Conservation (phyloP, 805 yeast species). For the Saccharomycopsis babjevae region DNA sequence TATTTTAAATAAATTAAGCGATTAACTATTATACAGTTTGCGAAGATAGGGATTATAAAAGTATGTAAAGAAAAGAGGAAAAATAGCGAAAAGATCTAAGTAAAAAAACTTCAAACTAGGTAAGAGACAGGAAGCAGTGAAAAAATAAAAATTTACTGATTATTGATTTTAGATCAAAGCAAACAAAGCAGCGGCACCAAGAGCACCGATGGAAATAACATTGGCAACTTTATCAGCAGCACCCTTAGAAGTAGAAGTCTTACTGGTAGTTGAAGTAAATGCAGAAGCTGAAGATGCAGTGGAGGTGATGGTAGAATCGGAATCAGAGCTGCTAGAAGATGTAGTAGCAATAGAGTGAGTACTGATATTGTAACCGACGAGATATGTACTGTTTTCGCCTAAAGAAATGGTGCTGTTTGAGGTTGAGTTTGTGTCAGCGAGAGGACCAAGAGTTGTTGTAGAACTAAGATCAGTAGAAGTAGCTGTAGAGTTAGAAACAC, state of each 20-base stretch:
- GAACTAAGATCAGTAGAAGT: not conserved
- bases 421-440: conserved; percentile 1
- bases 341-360: conserved; percentile 1
- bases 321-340: not conserved
- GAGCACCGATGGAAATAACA: conserved; percentile 33
- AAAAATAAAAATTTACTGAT: not conserved
- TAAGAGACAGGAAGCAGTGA: not conserved
- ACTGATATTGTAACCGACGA: not conserved
- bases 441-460: not conserved
- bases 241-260: conserved; percentile 30
- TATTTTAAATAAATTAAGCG: not conserved
- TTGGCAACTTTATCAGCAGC: conserved; percentile 39
- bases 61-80: not conserved
- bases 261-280: conserved; percentile 21
- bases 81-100: not conserved
- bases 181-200: conserved; percentile 23
- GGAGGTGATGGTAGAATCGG: conserved; percentile 14
- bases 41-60: not conserved
- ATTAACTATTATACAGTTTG: not conserved
- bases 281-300: conserved; percentile 20
- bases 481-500: not conserved
- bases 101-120: not conserved
- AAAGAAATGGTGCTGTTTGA: conserved; percentile 7
- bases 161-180: conserved; percentile 13
- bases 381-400: not conserved